Evolutionary conservation across 2,329 filamentous ascomycete genomes (phyloP), one percentile per base, ranked within the genome.

Genomic region (Exophiala alcalophila): DNA sequence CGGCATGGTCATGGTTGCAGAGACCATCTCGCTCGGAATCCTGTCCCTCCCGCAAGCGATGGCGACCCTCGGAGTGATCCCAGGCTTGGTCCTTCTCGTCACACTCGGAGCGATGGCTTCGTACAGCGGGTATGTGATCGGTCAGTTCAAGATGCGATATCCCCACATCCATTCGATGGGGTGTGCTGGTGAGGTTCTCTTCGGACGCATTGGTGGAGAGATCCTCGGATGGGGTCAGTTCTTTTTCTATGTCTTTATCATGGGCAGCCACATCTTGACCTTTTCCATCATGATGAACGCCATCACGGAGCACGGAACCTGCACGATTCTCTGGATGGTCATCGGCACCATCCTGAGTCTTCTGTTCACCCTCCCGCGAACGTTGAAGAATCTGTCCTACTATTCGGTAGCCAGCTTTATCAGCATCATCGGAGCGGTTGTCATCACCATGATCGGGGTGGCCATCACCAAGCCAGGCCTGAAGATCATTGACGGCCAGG

Each of bases 241-340:
- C 12, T 61, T 85, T 14, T 79, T 85, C 61, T 68, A 86, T 30
- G 65, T 83, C 42, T 84, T 87, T 64, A 74, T 85, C 55, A 80
- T 83, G 63, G 80, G 77, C 28, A 84, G 81, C 10, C 84, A 88
- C 63, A 70, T 84, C 40, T 67, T 86, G 49, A 84, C 81, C 0
- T 85, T 85, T 50, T 74, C 73, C 29, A 81, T 86, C 55, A 82
- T 81, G 54, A 77, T 86, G 64, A 80, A 81, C 55, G 78, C 73
- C 38, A 69, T 86, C 40, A 80, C 79, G 3, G 63, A 74, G 3
- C 73, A 83, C 52, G 75, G 70, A 0, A 72, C 74, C 1, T 86
- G 81, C 62, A 80, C 78, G 5, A 77, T 84, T 44, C 66, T 80
- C 2, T 84, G 78, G 64, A 76, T 73, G 6, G 66, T 80, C 11